Evolutionary conservation across 768 basidiomycete species (phyloP), one percentile per base, ranked within the genome.

Genomic region (Collybia nuda): DNA sequence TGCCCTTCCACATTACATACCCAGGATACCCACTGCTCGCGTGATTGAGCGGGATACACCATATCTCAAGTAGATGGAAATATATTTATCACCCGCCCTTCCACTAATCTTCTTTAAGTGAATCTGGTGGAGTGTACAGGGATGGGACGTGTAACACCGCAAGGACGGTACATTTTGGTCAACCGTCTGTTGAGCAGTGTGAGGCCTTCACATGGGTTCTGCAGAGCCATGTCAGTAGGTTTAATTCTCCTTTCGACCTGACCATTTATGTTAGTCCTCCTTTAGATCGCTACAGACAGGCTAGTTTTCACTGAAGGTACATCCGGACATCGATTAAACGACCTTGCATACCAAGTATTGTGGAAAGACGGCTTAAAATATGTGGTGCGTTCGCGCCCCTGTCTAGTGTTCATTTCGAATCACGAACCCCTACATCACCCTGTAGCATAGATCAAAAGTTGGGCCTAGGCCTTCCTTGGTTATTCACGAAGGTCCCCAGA

Each of bases 141-240:
- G 95, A 98, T 61, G 95, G 93, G 4, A 98, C 96, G 8, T 89
- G 86, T 67, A 86, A 91, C 62, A 90, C 86, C 21, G 88, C 87
- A 11, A 80, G 89, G 43, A 91, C 90, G 0, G 69, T 92, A 23
- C 90, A 93, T 70, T 91, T 95, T 61, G 93, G 93, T 37, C 80
- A 84, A n/a, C 90, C 90, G 6, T 84, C 86, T n/a, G 52, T 75
- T n/a, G 88, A 92, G 55, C 86, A 92, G 64, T 86, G 83, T 63
- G 88, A 94, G 56, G 93, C 96, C 1, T 99, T 85, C 68, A 99
- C 97, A 24, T 78, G 93, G 40, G 97, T 98, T 38, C 66, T 99
- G 50, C 97, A 99, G 70, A 95, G 95, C 6, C 97, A 99, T 72
- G 91, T 93, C 74, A 61, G 90, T 79, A 51, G n/a, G n/a, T n/a